These are phyloP conservation scores for Monosporozyma aerobia DNA, from an alignment of 805 yeast genomes.

Conservation along the genomic window DNA sequence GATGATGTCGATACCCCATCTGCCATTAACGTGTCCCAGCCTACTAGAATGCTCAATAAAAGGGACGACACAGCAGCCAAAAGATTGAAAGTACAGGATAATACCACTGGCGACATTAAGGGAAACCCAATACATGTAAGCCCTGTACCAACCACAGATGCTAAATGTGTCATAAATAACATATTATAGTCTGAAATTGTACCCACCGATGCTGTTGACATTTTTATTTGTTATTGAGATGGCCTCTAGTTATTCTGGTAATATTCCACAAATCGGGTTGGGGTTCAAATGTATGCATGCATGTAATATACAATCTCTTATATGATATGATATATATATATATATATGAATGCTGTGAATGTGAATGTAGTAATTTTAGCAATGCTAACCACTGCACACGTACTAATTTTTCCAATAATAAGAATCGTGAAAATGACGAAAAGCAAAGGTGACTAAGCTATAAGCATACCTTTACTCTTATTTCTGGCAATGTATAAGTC, in stretches of 20 bases:
- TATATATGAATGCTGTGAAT: background rate
- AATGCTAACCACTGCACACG: background rate
- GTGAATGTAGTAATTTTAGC: background rate
- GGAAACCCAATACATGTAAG: background rate
- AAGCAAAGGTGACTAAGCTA: constrained; percentile 30
- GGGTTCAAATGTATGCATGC: background rate
- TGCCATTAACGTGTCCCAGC: background rate
- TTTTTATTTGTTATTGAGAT: background rate
- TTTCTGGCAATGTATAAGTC: constrained; percentile 80
- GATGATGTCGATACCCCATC: background rate
- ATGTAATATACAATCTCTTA: background rate
- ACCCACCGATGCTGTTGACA: background rate
- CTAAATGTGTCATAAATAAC: background rate
- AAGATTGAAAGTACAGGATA: background rate
- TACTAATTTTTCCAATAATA: background rate
- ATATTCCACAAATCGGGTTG: background rate
- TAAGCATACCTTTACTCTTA: constrained; percentile 54
- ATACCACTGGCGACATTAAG: background rate
- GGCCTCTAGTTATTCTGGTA: background rate
- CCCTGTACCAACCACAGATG: background rate
- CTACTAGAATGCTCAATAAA: background rate
- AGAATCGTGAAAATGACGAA: background rate
- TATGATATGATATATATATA: background rate
- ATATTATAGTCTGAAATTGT: background rate
- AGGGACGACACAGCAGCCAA: background rate